Percentiles rank a stretch among this genome's conserved stretches.
Conservation (phyloP, 139 green algal genomes). For the Limnomonas spitsbergensis region DNA sequence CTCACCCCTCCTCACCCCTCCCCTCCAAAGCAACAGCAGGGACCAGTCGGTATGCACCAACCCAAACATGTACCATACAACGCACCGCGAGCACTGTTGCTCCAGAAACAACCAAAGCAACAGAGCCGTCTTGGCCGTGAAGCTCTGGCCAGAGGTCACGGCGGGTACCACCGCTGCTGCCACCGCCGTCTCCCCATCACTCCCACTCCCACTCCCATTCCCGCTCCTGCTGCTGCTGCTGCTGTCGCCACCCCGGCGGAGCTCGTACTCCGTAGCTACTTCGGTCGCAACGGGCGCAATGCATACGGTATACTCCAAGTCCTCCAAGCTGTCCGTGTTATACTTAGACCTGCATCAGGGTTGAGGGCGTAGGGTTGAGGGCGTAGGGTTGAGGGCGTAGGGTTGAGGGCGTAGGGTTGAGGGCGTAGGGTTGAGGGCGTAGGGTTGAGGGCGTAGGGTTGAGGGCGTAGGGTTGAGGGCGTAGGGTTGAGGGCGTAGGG, state of each 20-base stretch:
- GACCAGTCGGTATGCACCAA: too few relatives aligned
- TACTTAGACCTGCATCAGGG: conserved; percentile 4
- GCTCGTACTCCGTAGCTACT: conserved; percentile 18
- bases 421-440: too few relatives aligned
- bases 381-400: too few relatives aligned
- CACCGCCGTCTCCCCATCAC: neutral
- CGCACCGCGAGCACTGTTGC: conserved; percentile 21
- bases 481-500: too few relatives aligned
- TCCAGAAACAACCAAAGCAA: conserved; percentile 72
- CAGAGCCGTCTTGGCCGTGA: conserved; percentile 23
- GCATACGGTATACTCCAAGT: conserved; percentile 32
- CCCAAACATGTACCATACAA: too few relatives aligned
- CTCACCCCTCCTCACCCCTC: too few relatives aligned
- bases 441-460: too few relatives aligned
- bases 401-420: too few relatives aligned
- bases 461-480: too few relatives aligned
- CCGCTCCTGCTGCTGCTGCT: neutral
- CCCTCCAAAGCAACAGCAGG: too few relatives aligned
- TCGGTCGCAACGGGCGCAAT: conserved; percentile 33
- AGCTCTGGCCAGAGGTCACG: neutral
- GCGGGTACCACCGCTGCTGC: too few relatives aligned
- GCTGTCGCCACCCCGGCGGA: neutral
- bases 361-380: too few relatives aligned
- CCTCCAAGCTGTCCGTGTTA: conserved; percentile 7
- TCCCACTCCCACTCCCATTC: neutral